Conservation (phyloP, 2,329 filamentous ascomycete genomes). For the Nemania bipapillata region DNA sequence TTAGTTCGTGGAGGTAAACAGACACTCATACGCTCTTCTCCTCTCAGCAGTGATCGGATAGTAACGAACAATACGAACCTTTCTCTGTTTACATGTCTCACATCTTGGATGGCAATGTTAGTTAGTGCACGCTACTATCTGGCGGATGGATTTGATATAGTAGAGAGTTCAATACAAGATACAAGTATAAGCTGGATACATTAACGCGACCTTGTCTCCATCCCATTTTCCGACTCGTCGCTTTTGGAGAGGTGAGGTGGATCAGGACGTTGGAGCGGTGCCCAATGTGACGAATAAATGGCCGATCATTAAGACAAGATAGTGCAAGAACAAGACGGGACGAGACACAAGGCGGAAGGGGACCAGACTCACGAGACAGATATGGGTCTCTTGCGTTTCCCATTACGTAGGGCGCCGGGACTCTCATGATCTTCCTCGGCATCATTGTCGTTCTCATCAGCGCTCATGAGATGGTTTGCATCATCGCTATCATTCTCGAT, state of each 20-base stretch:
- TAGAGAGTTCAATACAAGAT: constrained; percentile 13
- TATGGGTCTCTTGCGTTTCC: constrained; percentile 70
- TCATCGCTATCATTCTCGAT: constrained; percentile 61
- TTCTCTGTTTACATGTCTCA: constrained; percentile 83
- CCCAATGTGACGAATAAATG: neutral
- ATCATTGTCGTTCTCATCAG: constrained; percentile 54
- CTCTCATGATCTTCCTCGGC: constrained; percentile 49
- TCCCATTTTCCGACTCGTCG: neutral
- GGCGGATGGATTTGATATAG: constrained; percentile 19
- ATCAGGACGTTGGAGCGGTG: neutral
- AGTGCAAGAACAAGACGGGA: constrained; percentile 24
- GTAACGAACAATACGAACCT: constrained; percentile 61
- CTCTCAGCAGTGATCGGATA: neutral
- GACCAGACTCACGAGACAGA: constrained; percentile 64
- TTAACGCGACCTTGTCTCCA: neutral
- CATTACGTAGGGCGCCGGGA: constrained; percentile 55
- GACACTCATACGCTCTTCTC: neutral
- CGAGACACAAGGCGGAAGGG: constrained; percentile 21
- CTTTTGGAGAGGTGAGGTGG: neutral
- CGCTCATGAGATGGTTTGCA: constrained; percentile 56
- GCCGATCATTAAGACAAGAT: constrained; percentile 10
- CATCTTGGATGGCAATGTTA: constrained; percentile 64
- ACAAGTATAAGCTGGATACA: neutral
- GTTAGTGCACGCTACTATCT: too few relatives aligned
- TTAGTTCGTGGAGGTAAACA: constrained; percentile 21